Evolutionary conservation across 2,329 filamentous ascomycete genomes (phyloP).

Genomic region (Chaetomiaceae sp.): DNA sequence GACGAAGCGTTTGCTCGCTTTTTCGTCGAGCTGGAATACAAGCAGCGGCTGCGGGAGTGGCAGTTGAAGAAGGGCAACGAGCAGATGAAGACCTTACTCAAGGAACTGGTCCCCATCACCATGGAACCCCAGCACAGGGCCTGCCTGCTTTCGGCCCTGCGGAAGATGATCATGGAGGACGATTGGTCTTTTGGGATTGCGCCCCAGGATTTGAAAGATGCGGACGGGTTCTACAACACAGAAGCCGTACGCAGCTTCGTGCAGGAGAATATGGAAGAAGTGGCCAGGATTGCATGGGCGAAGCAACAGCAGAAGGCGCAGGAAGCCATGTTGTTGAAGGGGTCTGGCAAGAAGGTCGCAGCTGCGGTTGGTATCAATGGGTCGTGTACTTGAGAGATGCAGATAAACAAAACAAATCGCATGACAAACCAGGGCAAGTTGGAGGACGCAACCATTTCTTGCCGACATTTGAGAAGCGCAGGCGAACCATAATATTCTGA

Average conservation of each 20-base stretch:
- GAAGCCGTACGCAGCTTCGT: slow-evolving; percentile 43
- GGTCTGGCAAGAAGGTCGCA: neutral
- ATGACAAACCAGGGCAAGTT: no score
- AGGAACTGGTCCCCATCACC: slow-evolving; percentile 26
- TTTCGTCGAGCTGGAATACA: slow-evolving; percentile 39
- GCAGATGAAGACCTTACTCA: slow-evolving; percentile 33
- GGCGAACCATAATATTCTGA: no score
- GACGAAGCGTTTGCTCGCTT: slow-evolving; percentile 52
- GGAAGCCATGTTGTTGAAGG: slow-evolving; percentile 16
- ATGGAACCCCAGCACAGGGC: slow-evolving; percentile 32
- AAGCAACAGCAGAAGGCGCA: slow-evolving; percentile 16
- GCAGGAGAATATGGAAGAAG: slow-evolving; percentile 33
- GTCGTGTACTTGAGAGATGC: neutral
- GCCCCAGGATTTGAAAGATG: slow-evolving; percentile 28
- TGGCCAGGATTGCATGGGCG: slow-evolving; percentile 29
- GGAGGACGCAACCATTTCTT: no score
- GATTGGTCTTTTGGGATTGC: slow-evolving; percentile 37
- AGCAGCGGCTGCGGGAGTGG: slow-evolving; percentile 39
- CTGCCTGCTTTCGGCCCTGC: slow-evolving; percentile 40
- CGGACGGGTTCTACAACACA: slow-evolving; percentile 41
- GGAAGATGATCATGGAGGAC: slow-evolving; percentile 45
- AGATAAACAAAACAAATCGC: neutral
- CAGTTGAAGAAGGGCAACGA: slow-evolving; percentile 37
- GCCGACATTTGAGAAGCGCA: no score
- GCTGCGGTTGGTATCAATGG: neutral